Conservation (phyloP, 305 asterid species). For the Euphrasia arctica region DNA sequence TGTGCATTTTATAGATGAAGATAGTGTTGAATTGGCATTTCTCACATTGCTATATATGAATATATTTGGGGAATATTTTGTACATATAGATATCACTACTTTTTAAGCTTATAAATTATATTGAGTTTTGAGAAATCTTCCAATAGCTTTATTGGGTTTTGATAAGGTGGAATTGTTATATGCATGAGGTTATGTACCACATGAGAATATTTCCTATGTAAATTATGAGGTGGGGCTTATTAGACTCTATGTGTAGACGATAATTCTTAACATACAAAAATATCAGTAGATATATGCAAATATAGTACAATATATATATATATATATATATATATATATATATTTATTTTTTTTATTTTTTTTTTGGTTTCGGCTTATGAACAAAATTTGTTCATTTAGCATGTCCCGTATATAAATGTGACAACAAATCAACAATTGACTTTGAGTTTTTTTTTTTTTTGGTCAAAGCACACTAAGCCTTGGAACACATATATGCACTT, state of each 20-base stretch:
- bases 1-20: not conserved
- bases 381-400: not conserved
- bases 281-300: no score
- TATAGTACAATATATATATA: no score
- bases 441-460: constrained; percentile 27
- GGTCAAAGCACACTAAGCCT: constrained; percentile 49
- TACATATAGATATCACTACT: constrained; percentile 15
- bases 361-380: no score
- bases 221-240: no score
- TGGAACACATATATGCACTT: constrained; percentile 41
- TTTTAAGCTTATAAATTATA: constrained; percentile 22
- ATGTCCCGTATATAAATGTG: not conserved
- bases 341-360: no score
- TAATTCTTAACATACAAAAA: not conserved
- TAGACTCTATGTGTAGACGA: no score
- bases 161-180: constrained; percentile 32
- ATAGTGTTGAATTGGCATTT: constrained; percentile 7
- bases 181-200: constrained; percentile 14
- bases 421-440: not conserved
- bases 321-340: no score
- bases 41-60: constrained; percentile 13
- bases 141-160: constrained; percentile 42
- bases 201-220: no score
- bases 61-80: constrained; percentile 28
- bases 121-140: constrained; percentile 38